Base-by-base conservation (phyloP, 306 rosid genomes). In the Lathyrus sativus region DNA sequence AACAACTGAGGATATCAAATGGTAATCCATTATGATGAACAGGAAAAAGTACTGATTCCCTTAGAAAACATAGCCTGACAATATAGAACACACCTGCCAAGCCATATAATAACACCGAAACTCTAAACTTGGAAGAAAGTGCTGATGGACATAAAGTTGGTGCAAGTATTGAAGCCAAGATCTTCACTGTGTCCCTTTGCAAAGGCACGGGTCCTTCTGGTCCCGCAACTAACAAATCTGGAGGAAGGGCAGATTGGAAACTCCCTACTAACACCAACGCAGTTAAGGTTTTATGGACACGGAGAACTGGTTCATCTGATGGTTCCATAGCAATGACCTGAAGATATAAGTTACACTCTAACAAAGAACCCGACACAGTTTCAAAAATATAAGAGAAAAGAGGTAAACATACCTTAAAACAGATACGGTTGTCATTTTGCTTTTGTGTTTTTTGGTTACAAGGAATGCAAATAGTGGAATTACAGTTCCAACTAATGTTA, bases 261-360 rank as follows among this genome's bases (percentile, higher is more conserved):
- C 84, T 88, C 71, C 97, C 97, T 66, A 89, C 99, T 29, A 93
- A 95, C 73, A 93, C 99, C 61, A 93, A 87, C 63, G 97, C 98
- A 51, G 97, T 93, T 67, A 71, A 79, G 24, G 81, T 79, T 62
- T 68, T 84, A 78, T 87, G 90, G 70, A 85, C 87, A 31, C 85
- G 75, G 28, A 93, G 82, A 82, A 82, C 64, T 22, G 82, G 83
- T 68, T 88, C 91, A 51, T 93, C 91, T 65, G 86, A 80, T 72
- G 98, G 98, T 85, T 93, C 97, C 91, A 88, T 85, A 45, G 91
- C 95, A 73, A 88, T 78, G 74, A 85, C 97, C 97, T 90, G 78
- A 71, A 74, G 66, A 74, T 64, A 75, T 59, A 65, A 65, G 82
- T 79, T 66, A 74, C 75, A 46, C 28, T 43, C 78, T 68, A 53